Percentiles rank a stretch among this genome's conserved stretches.
These are phyloP conservation scores for Pestalotiopsis sp. DNA, from an alignment of 2,329 filamentous ascomycete genomes.

Conservation along the genomic window DNA sequence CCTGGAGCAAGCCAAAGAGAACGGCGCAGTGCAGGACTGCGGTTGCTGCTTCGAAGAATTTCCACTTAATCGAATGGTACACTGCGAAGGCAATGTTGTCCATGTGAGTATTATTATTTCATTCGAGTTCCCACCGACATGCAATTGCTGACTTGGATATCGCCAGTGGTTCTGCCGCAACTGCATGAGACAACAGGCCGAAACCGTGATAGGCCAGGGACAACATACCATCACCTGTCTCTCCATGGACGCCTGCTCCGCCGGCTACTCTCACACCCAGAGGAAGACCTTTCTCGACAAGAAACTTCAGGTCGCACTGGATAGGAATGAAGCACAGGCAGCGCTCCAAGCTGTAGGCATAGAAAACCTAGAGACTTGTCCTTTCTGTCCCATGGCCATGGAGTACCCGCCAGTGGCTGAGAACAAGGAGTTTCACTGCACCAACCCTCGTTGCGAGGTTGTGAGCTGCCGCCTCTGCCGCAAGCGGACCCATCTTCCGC, in stretches of 20 bases:
- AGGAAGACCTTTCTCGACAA: slow-evolving; percentile 60
- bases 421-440: slow-evolving; percentile 75
- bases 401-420: slow-evolving; percentile 69
- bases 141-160: not conserved
- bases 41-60: slow-evolving; percentile 73
- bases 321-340: slow-evolving; percentile 72
- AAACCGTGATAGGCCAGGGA: slow-evolving; percentile 69
- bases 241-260: slow-evolving; percentile 67
- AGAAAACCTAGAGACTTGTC: slow-evolving; percentile 74
- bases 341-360: slow-evolving; percentile 71
- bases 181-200: slow-evolving; percentile 69
- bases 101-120: slow-evolving; percentile 43
- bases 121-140: too few relatives aligned
- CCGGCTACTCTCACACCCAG: slow-evolving; percentile 60
- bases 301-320: slow-evolving; percentile 63
- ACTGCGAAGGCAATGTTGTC: slow-evolving; percentile 60
- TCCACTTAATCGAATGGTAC: slow-evolving; percentile 68
- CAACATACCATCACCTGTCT: slow-evolving; percentile 73
- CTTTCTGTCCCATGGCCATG: slow-evolving; percentile 81
- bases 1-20: slow-evolving; percentile 40
- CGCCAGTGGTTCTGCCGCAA: slow-evolving; percentile 64
- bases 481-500: slow-evolving; percentile 70
- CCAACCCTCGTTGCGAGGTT: slow-evolving; percentile 64
- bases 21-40: slow-evolving; percentile 67
- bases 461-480: slow-evolving; percentile 72